These are phyloP conservation scores for Pythium dissotocum DNA, from an alignment of 352 stramenopile genomes.

Conservation along the genomic window DNA sequence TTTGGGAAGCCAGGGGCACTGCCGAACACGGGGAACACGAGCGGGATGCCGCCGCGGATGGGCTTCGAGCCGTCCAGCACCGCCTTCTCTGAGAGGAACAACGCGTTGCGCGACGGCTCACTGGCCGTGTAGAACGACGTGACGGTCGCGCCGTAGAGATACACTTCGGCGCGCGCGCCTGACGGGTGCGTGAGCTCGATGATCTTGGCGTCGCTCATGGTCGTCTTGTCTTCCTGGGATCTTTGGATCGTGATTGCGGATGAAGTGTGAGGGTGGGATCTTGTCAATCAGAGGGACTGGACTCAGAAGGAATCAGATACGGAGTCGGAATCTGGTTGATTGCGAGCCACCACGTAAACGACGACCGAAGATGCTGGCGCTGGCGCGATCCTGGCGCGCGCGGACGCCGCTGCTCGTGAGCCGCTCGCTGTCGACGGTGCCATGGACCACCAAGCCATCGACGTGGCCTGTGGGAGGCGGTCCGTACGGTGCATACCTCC, in stretches of 20 bases:
- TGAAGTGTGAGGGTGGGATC: not conserved
- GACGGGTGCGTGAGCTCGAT: constrained; percentile 65
- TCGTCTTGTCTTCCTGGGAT: not conserved
- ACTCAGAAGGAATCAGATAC: not conserved
- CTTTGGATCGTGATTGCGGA: not conserved
- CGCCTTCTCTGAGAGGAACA: constrained; percentile 92
- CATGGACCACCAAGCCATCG: not conserved
- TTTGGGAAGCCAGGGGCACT: constrained; percentile 83
- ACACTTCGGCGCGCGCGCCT: constrained; percentile 72
- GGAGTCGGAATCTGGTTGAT: not conserved
- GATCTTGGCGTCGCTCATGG: constrained; percentile 22
- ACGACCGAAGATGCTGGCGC: not conserved
- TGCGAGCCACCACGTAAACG: too few relatives aligned
- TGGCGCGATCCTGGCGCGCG: not conserved
- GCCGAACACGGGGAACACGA: constrained; percentile 97
- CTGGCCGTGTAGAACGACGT: constrained; percentile 79
- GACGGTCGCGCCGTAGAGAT: constrained; percentile 92
- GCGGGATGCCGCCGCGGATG: constrained; percentile 94
- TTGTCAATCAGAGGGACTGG: not conserved
- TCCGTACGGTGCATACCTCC: not conserved
- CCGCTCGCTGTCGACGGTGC: not conserved
- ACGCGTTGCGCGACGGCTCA: constrained; percentile 77
- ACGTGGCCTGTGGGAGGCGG: not conserved
- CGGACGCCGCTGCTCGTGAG: not conserved
- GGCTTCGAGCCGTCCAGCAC: constrained; percentile 91